Evolutionary conservation across 352 stramenopile genomes (phyloP).

Genomic region (Globisporangium radiosum): DNA sequence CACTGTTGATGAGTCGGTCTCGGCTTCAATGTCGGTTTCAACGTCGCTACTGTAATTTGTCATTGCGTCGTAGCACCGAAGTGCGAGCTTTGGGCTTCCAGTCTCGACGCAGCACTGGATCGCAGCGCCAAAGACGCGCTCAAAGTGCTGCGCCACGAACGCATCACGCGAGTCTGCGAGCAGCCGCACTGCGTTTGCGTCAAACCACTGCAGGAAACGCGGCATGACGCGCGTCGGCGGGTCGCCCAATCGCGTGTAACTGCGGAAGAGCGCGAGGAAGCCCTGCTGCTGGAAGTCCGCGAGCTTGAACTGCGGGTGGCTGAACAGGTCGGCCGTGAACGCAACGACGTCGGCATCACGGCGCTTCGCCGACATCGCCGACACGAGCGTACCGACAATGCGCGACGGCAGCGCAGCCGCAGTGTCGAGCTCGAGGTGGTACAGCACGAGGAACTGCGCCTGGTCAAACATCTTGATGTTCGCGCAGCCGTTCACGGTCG

Average conservation of each 20-base stretch:
- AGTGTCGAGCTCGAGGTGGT: constrained; percentile 24
- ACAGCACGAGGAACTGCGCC: constrained; percentile 42
- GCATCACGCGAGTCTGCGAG: not conserved
- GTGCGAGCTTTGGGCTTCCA: constrained; percentile 32
- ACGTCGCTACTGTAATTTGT: not conserved
- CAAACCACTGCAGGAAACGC: constrained; percentile 36
- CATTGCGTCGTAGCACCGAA: constrained; percentile 45
- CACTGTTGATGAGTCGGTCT: too few species aligned
- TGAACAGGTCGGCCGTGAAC: constrained; percentile 33
- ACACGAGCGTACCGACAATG: constrained; percentile 46
- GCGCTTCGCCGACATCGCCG: constrained; percentile 31
- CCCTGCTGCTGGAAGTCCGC: constrained; percentile 52
- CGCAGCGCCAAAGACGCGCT: constrained; percentile 55
- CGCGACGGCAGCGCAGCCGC: constrained; percentile 27
- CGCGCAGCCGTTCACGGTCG: constrained; percentile 59
- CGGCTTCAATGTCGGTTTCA: too few species aligned
- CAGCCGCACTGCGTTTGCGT: constrained; percentile 2
- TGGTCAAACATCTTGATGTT: constrained; percentile 54
- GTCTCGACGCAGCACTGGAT: constrained; percentile 55
- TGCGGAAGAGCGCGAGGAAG: constrained; percentile 54
- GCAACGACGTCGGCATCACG: constrained; percentile 23
- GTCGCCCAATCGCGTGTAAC: constrained; percentile 13
- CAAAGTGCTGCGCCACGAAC: constrained; percentile 22
- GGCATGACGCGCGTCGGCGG: constrained; percentile 10
- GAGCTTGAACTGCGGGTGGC: constrained; percentile 19